These are phyloP conservation scores for Carpinus viminea DNA, from an alignment of 306 rosid genomes.

Conservation along the genomic window DNA sequence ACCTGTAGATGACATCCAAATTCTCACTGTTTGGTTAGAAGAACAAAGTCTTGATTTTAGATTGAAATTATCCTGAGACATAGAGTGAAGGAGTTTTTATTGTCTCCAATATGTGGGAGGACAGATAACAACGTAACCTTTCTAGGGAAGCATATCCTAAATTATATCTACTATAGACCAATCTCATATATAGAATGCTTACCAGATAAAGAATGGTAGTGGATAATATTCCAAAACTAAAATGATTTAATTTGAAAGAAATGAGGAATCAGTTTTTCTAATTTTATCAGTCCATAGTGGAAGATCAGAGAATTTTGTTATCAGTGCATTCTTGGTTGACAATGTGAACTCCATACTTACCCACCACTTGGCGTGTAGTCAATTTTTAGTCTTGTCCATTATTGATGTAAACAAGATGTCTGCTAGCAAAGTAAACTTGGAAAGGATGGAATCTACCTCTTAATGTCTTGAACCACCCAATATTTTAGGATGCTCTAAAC, in stretches of 20 bases:
- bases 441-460: not conserved
- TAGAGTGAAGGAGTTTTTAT: not conserved
- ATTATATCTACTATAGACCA: not conserved
- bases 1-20: constrained; percentile 1
- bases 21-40: not conserved
- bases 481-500: not conserved
- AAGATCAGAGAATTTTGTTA: not conserved
- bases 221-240: not conserved
- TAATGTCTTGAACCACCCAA: not conserved
- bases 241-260: not conserved
- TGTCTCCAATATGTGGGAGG: not conserved
- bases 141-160: not conserved
- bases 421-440: not conserved
- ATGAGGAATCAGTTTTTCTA: not conserved
- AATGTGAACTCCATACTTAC: not conserved
- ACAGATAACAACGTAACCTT: not conserved
- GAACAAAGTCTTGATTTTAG: not conserved
- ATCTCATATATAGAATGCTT: not conserved
- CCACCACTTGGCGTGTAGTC: not conserved
- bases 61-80: not conserved
- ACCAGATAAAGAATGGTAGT: not conserved
- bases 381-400: not conserved
- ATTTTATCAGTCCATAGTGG: not conserved
- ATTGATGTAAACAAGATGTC: not conserved
- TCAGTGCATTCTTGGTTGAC: not conserved